Conservation (phyloP, 192 early-diverging fungal species). For the Coemansia sp. region DNA sequence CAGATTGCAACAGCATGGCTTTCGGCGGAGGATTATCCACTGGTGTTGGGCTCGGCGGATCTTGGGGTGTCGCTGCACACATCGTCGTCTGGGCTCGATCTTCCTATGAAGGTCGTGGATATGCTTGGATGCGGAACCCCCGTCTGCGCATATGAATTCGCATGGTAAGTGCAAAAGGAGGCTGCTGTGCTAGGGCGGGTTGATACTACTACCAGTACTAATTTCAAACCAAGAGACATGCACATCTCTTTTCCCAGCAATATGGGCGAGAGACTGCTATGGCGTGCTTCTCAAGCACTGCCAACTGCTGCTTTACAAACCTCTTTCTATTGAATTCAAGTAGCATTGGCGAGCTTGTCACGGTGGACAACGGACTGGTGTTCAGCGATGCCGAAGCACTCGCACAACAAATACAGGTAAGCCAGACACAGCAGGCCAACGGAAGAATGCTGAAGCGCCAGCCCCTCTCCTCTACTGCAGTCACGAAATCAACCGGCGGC, state of each 20-base stretch:
- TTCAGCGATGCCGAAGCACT: constrained; percentile 62
- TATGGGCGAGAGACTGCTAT: background rate
- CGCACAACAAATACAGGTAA: constrained; percentile 65
- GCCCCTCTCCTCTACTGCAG: background rate
- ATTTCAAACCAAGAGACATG: background rate
- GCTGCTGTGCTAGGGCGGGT: background rate
- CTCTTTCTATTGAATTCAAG: constrained; percentile 7
- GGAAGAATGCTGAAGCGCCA: background rate
- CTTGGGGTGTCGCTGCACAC: constrained; percentile 91
- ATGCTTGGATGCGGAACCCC: constrained; percentile 97
- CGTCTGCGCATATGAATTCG: constrained; percentile 73
- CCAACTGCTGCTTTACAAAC: background rate
- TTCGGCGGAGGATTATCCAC: constrained; percentile 77
- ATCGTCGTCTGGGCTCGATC: constrained; percentile 91
- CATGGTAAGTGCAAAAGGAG: constrained; percentile 39
- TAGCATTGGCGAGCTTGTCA: constrained; percentile 69
- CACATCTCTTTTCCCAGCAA: background rate
- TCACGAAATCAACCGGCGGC: constrained; percentile 11
- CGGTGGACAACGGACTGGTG: constrained; percentile 67
- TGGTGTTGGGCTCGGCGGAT: constrained; percentile 88
- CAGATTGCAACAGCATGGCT: constrained; percentile 82
- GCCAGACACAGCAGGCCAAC: background rate
- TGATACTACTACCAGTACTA: background rate
- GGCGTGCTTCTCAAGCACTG: background rate
- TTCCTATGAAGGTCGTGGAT: constrained; percentile 99